Conservation (phyloP, 768 basidiomycete genomes). For the Pleurotus tuber-regium region DNA sequence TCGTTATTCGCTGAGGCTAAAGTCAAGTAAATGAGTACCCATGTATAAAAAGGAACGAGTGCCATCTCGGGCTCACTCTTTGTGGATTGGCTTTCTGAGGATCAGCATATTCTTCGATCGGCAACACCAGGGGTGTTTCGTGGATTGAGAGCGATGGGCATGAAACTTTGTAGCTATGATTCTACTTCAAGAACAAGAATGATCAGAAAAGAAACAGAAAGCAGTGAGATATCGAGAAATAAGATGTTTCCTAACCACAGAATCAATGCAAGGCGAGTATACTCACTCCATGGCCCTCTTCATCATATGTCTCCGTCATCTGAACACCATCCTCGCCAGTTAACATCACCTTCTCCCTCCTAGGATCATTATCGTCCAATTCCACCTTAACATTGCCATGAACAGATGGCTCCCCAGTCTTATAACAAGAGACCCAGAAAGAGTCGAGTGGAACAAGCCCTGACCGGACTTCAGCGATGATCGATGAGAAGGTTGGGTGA, state of each 20-base stretch:
- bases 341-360: constrained; percentile 48
- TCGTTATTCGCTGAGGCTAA: constrained; percentile 55
- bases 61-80: constrained; percentile 26
- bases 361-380: constrained; percentile 50
- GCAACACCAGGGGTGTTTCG: constrained; percentile 45
- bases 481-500: constrained; percentile 58
- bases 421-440: constrained; percentile 78
- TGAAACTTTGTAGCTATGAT: constrained; percentile 39
- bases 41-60: background rate
- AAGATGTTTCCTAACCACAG: background rate
- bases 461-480: constrained; percentile 62
- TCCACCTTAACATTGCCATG: constrained; percentile 61
- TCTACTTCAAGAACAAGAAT: constrained; percentile 7
- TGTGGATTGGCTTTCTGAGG: constrained; percentile 40
- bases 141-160: constrained; percentile 48
- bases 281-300: constrained; percentile 28
- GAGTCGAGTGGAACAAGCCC: constrained; percentile 56
- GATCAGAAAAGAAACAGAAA: constrained; percentile 1
- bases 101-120: constrained; percentile 50
- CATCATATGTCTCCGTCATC: background rate
- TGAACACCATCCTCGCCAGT: constrained; percentile 5
- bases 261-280: background rate
- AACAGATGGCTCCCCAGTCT: constrained; percentile 45
- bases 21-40: too few species aligned
- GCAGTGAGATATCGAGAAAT: background rate